These are phyloP conservation scores for Coleophoma cylindrospora DNA, from an alignment of 2,329 filamentous ascomycete genomes.

Conservation along the genomic window DNA sequence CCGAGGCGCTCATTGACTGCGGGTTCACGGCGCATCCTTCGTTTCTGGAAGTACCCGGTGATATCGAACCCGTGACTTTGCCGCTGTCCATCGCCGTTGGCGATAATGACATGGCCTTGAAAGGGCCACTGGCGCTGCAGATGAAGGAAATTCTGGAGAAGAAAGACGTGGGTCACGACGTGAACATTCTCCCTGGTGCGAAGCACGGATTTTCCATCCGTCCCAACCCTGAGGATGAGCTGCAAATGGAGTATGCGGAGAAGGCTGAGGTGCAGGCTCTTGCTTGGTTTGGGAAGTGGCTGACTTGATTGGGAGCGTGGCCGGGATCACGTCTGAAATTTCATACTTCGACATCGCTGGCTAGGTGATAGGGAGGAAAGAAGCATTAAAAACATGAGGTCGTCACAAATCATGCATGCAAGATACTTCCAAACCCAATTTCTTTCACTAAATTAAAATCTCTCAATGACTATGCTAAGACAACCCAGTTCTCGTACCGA, in stretches of 20 bases:
- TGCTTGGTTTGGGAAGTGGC: constrained; percentile 27
- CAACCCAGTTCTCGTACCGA: too few relatives aligned
- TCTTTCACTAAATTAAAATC: too few relatives aligned
- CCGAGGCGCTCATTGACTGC: constrained; percentile 37
- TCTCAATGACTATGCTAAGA: too few relatives aligned
- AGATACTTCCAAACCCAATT: too few relatives aligned
- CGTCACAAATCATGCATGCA: too few relatives aligned
- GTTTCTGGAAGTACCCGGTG: constrained; percentile 37
- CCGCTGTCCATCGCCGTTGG: constrained; percentile 41
- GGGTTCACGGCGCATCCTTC: constrained; percentile 47
- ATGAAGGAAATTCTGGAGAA: constrained; percentile 25
- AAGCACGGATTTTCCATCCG: constrained; percentile 37
- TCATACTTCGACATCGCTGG: too few relatives aligned
- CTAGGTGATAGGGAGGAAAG: too few relatives aligned
- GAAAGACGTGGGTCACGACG: constrained; percentile 26
- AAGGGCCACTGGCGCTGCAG: constrained; percentile 14
- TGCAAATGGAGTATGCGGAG: constrained; percentile 25
- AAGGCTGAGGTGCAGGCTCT: constrained; percentile 33
- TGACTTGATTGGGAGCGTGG: constrained; percentile 5
- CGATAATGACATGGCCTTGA: constrained; percentile 35
- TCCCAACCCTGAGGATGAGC: constrained; percentile 27
- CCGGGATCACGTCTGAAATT: too few relatives aligned
- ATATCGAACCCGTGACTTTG: constrained; percentile 33
- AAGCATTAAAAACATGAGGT: too few relatives aligned
- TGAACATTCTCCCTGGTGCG: constrained; percentile 30